Evolutionary conservation across 176 grass and related monocot species (phyloP), one percentile per base, ranked within the genome.

Genomic region (Leersia perrieri): DNA sequence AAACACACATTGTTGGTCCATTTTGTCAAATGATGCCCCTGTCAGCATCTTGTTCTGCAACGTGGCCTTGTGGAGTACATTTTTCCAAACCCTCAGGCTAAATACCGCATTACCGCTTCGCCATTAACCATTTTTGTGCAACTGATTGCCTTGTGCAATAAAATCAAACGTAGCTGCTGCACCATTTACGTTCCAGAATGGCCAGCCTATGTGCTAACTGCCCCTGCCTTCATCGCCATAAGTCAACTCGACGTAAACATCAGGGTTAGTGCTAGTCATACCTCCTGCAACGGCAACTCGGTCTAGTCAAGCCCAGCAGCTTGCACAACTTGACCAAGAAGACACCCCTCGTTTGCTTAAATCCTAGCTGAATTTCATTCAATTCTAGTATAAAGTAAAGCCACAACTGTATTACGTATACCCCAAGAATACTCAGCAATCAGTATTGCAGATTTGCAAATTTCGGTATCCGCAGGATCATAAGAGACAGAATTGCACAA

Each of bases 281-380:
- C 44, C 64, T 22, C 11, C 64, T 70, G 78, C n/a, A 11, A 1
- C 3, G 32, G 78, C 66, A 80, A 60, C 33, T 22, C 33, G 33
- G 47, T 80, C 78, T 29, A 34, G 66, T 80, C 66, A 80, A 58
- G 14, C n/a, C 22, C 64, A 80, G 66, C 33, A 38, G 45, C 20
- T 67, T 36, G 32, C 77, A 69, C 32, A 45, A 57, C 64, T 38
- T n/a, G 77, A 69, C 77, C 45, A 9, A 51, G 25, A 27, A 23
- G 23, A 44, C 16, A 66, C 15, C 27, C 27, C 47, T 22, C 22
- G 5, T 16, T 32, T 32, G 30, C 63, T 33, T 65, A 28, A 62
- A 62, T 62, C 29, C 60, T 20, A 69, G 11, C n/a, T 26, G 1
- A 28, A 61, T 39, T 4, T 25, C 53, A 33, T 45, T 45, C 63